phyloP scores from a whole-genome alignment of 1,139 yeast species.

The Suhomyces atakaporum region DNA sequence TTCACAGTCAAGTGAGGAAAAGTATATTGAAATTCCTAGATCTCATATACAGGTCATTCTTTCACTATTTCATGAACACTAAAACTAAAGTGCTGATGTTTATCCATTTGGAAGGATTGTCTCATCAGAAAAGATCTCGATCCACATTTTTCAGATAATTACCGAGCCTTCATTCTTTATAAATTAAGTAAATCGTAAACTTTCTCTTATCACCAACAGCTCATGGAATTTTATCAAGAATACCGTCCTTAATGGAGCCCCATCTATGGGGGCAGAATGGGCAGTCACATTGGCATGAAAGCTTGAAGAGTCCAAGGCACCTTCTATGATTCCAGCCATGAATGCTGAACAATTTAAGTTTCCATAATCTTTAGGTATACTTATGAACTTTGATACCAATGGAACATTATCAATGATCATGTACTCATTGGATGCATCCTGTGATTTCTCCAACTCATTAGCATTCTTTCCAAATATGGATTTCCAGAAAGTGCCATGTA shows the following conservation, averaged over 20 bases:
- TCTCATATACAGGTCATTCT: too few relatives aligned
- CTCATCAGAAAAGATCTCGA: too few relatives aligned
- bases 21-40: too few relatives aligned
- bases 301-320: constrained; percentile 77
- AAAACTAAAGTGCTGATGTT: too few relatives aligned
- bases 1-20: too few relatives aligned
- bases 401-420: constrained; percentile 87
- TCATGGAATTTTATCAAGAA: constrained; percentile 77
- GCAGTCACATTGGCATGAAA: constrained; percentile 88
- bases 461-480: constrained; percentile 80
- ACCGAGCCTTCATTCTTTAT: background rate
- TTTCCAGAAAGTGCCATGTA: constrained; percentile 82
- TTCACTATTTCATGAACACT: too few relatives aligned
- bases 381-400: constrained; percentile 69
- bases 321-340: constrained; percentile 90
- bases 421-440: constrained; percentile 78
- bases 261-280: constrained; percentile 73
- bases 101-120: too few relatives aligned
- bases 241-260: constrained; percentile 71
- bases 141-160: background rate
- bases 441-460: constrained; percentile 84
- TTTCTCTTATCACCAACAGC: constrained; percentile 59
- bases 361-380: constrained; percentile 79
- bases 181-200: constrained; percentile 19
- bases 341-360: constrained; percentile 82